Percentiles rank a stretch among this genome's conserved stretches.
These are phyloP conservation scores for Crataegus laevigata DNA, from an alignment of 306 rosid species.

Conservation along the genomic window DNA sequence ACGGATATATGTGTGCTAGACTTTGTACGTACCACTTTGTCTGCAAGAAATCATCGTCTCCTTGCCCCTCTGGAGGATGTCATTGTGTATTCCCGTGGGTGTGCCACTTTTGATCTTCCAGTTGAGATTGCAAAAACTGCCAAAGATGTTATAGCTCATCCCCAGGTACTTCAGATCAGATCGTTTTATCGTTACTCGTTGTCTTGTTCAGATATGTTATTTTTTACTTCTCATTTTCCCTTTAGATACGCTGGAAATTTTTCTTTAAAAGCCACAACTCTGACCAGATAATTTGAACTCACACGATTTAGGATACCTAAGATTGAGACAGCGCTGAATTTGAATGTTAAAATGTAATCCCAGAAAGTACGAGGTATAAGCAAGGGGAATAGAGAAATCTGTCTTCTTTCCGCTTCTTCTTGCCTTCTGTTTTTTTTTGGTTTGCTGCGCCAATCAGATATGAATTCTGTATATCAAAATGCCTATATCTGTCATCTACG, in stretches of 20 bases:
- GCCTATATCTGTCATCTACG: neutral
- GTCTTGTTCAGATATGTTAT: neutral
- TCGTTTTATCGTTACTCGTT: neutral
- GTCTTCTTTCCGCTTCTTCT: neutral
- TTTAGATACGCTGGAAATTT: neutral
- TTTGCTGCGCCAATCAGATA: neutral
- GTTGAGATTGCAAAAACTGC: conserved; percentile 49
- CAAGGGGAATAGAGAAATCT: neutral
- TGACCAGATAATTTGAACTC: neutral
- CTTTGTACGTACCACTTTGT: conserved; percentile 58
- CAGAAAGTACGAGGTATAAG: neutral
- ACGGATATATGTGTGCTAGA: conserved; percentile 88
- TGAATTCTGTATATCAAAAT: neutral
- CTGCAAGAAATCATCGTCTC: conserved; percentile 59
- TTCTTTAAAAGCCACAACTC: neutral
- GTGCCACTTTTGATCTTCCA: conserved; percentile 77
- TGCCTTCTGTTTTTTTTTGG: neutral
- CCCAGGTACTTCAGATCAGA: conserved; percentile 50
- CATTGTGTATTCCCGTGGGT: conserved; percentile 69
- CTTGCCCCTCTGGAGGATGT: conserved; percentile 79
- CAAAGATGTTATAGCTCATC: conserved; percentile 62
- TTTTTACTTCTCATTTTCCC: neutral
- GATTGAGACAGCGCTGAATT: neutral
- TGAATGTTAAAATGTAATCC: neutral
- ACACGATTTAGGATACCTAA: neutral